These are phyloP conservation scores for Ogataea ganodermae DNA, from an alignment of 805 yeast genomes.

Conservation along the genomic window DNA sequence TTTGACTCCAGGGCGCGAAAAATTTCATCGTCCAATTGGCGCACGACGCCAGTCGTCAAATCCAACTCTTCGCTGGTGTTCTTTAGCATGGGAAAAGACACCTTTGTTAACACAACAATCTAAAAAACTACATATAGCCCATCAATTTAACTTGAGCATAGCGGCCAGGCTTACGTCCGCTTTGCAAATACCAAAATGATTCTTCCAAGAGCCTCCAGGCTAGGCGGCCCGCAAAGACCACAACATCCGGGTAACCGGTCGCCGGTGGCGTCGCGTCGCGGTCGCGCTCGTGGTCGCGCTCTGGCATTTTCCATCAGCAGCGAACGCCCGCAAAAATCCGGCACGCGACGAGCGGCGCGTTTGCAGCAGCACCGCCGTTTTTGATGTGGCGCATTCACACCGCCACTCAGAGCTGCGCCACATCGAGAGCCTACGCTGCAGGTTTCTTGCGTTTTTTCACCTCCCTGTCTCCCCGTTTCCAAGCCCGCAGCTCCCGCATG, in stretches of 20 bases:
- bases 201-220: too few relatives aligned
- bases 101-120: not conserved
- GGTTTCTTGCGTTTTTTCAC: slow-evolving; percentile 13
- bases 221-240: not conserved
- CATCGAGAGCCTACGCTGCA: not conserved
- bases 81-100: too few relatives aligned
- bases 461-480: slow-evolving; percentile 25
- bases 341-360: not conserved
- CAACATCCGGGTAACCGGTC: slow-evolving; percentile 3
- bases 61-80: not conserved
- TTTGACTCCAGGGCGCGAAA: slow-evolving; percentile 10
- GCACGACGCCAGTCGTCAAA: slow-evolving; percentile 4
- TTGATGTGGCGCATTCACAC: too few relatives aligned
- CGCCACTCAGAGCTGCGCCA: not conserved
- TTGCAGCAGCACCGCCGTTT: not conserved
- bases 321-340: not conserved
- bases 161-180: too few relatives aligned
- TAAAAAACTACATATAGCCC: not conserved
- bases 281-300: slow-evolving; percentile 12
- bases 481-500: slow-evolving; percentile 29
- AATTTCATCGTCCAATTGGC: slow-evolving; percentile 11
- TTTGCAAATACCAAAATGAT: too few relatives aligned
- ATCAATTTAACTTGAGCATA: not conserved
- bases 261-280: slow-evolving; percentile 6
- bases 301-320: slow-evolving; percentile 5